phyloP scores from a whole-genome alignment of 2,329 filamentous ascomycete species.

The Colletotrichum gigasporum region DNA sequence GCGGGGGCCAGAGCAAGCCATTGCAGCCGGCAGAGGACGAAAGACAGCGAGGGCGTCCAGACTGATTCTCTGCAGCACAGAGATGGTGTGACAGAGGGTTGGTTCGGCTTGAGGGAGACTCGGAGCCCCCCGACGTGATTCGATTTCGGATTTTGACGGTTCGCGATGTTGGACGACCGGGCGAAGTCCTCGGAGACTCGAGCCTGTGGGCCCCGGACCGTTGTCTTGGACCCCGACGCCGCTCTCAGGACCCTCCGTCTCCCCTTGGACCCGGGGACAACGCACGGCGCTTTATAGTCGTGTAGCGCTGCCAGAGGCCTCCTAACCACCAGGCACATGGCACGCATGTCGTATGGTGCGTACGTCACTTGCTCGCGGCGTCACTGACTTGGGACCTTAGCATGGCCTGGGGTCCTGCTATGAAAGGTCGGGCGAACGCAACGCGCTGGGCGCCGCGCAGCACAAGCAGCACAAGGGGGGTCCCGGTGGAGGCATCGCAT shows the following conservation, averaged over 20 bases:
- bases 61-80: neutral
- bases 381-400: neutral
- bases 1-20: constrained; percentile 2
- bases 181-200: neutral
- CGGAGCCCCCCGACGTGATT: constrained; percentile 14
- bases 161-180: neutral
- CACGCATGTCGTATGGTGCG: constrained; percentile 14
- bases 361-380: constrained; percentile 20
- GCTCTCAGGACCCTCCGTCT: neutral
- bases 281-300: constrained; percentile 29
- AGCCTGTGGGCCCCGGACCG: neutral
- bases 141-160: constrained; percentile 13
- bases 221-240: neutral
- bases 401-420: constrained; percentile 1
- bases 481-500: neutral
- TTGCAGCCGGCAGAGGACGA: neutral
- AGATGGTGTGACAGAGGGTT: constrained; percentile 18
- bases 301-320: constrained; percentile 23
- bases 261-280: constrained; percentile 6
- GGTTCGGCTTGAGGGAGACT: neutral
- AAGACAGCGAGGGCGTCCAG: neutral
- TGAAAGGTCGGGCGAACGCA: neutral
- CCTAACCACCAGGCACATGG: constrained; percentile 3
- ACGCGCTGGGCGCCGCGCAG: neutral
- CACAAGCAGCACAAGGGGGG: neutral